Percentiles rank a stretch among this genome's conserved stretches.
Conservation (phyloP, 495 filamentous ascomycete genomes). For the Rostrohypoxylon terebratum region DNA sequence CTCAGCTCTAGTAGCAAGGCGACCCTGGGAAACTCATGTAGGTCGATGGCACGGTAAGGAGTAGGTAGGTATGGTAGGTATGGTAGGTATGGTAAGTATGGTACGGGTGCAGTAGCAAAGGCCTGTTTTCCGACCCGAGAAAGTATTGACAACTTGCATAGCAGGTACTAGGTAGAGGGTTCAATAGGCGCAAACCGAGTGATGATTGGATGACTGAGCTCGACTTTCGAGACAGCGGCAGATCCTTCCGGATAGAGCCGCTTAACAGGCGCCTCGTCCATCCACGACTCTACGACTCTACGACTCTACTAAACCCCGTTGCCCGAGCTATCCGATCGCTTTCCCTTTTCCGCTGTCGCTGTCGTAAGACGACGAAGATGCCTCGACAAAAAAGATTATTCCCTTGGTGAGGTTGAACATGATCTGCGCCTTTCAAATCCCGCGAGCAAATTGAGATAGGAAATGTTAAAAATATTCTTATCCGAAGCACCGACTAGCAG, state of each 20-base stretch:
- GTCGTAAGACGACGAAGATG: not conserved
- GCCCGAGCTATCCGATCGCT: not conserved
- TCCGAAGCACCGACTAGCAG: not conserved
- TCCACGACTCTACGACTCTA: slow-evolving; percentile 10
- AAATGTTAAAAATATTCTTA: not conserved
- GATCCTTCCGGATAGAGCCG: slow-evolving; percentile 40
- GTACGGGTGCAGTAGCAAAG: slow-evolving; percentile 24
- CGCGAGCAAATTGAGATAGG: not conserved
- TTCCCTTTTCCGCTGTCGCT: not conserved
- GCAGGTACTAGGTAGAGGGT: not conserved
- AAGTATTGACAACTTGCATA: slow-evolving; percentile 12
- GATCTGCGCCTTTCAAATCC: not conserved
- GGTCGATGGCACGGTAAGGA: slow-evolving; percentile 11
- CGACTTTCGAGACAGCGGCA: slow-evolving; percentile 40
- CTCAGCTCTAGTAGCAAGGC: slow-evolving; percentile 12
- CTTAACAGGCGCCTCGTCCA: slow-evolving; percentile 37
- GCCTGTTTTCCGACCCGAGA: slow-evolving; percentile 16
- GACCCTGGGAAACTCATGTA: slow-evolving; percentile 11
- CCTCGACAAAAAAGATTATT: not conserved
- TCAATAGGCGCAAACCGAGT: slow-evolving; percentile 33
- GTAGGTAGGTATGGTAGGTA: too few relatives aligned
- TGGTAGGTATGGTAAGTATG: too few relatives aligned
- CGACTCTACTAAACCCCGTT: slow-evolving; percentile 8
- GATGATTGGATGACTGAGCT: slow-evolving; percentile 40
- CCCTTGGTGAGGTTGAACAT: not conserved